phyloP scores from a whole-genome alignment of 805 yeast species.

The Candida ulmi region DNA sequence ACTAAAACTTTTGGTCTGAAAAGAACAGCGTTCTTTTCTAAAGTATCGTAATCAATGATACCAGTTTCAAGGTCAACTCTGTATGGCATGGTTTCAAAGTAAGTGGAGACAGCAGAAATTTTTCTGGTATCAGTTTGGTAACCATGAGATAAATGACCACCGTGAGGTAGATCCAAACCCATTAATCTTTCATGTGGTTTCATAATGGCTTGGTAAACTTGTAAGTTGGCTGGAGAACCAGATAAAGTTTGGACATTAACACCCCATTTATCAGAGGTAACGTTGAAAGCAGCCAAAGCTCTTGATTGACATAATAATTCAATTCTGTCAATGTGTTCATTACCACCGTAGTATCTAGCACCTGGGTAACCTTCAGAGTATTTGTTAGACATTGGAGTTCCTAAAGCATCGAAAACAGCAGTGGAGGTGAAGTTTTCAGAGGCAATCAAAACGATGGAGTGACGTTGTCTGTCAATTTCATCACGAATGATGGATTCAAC shows the following conservation, averaged over 20 bases:
- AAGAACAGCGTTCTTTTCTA: conserved; percentile 83
- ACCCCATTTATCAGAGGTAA: conserved; percentile 86
- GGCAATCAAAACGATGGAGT: conserved; percentile 88
- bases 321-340: conserved; percentile 87
- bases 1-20: conserved; percentile 96
- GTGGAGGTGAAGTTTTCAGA: conserved; percentile 95
- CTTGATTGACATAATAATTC: conserved; percentile 87
- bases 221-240: conserved; percentile 95
- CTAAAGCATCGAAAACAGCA: conserved; percentile 89
- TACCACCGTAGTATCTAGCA: conserved; percentile 97
- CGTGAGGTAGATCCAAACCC: conserved; percentile 98
- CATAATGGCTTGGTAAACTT: conserved; percentile 84
- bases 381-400: conserved; percentile 96
- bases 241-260: conserved; percentile 94
- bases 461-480: conserved; percentile 83
- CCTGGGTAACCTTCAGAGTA: conserved; percentile 99
- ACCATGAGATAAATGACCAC: conserved; percentile 98
- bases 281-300: conserved; percentile 77
- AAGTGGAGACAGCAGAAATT: conserved; percentile 93
- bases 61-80: conserved; percentile 91
- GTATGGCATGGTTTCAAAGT: conserved; percentile 98
- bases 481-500: conserved; percentile 69
- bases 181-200: conserved; percentile 88
- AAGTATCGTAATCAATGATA: conserved; percentile 89
- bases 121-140: conserved; percentile 92